Percentiles rank a stretch among this genome's conserved stretches.
Evolutionary conservation across 208 protist genomes (phyloP).

Genomic region (Trypanosoma congolense): DNA sequence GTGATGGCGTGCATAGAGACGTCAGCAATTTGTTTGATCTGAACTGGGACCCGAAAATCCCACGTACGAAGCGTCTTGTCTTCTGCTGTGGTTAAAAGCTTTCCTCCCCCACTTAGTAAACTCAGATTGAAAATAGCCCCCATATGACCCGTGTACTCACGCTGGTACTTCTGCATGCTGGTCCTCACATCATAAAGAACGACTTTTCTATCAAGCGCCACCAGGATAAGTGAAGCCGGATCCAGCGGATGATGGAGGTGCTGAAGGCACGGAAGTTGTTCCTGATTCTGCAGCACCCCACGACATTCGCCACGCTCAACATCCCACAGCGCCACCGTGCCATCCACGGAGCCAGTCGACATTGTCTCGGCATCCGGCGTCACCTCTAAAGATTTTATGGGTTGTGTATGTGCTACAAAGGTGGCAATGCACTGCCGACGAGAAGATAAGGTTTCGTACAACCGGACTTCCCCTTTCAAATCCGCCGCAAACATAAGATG

Average conservation of each 20-base stretch:
- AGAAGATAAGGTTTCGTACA: conserved; percentile 86
- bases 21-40: conserved; percentile 95
- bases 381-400: conserved; percentile 90
- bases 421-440: conserved; percentile 81
- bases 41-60: conserved; percentile 95
- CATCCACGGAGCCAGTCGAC: conserved; percentile 89
- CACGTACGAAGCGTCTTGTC: conserved; percentile 96
- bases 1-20: conserved; percentile 91
- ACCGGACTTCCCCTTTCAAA: conserved; percentile 77
- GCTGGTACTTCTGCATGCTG: conserved; percentile 44
- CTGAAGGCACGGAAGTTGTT: conserved; percentile 52
- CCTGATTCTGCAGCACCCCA: conserved; percentile 61
- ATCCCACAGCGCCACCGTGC: conserved; percentile 91
- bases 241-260: conserved; percentile 73
- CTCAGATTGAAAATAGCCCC: conserved; percentile 94
- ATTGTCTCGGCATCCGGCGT: conserved; percentile 82
- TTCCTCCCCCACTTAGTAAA: conserved; percentile 87
- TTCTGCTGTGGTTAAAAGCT: conserved; percentile 93
- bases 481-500: conserved; percentile 93
- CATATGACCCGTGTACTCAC: conserved; percentile 96
- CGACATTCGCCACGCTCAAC: conserved; percentile 84
- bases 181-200: conserved; percentile 87
- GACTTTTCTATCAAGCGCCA: conserved; percentile 55
- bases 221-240: conserved; percentile 47
- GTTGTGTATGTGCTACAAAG: conserved; percentile 87